Conservation (phyloP, 2,329 filamentous ascomycete species). For the Raffaelea arxii region DNA sequence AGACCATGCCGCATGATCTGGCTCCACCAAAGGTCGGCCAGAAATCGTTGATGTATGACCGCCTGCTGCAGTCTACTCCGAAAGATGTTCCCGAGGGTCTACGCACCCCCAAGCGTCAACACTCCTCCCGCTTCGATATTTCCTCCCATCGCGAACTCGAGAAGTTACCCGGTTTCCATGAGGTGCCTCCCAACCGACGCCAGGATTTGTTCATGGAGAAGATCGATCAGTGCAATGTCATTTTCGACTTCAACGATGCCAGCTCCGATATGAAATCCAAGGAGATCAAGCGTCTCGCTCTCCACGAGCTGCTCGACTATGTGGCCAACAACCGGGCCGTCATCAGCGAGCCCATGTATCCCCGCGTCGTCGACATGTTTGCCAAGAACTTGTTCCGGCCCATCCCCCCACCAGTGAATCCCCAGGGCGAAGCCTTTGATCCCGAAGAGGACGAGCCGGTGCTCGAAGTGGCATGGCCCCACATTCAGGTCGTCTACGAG, state of each 20-base stretch:
- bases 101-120: slow-evolving; percentile 89
- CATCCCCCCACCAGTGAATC: slow-evolving; percentile 93
- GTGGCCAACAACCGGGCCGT: slow-evolving; percentile 98
- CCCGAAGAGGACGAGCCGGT: slow-evolving; percentile 98
- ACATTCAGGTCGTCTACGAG: slow-evolving; percentile 98
- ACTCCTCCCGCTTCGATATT: slow-evolving; percentile 86
- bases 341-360: slow-evolving; percentile 98
- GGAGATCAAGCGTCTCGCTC: slow-evolving; percentile 93
- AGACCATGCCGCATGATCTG: slow-evolving; percentile 97
- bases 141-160: slow-evolving; percentile 94
- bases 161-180: slow-evolving; percentile 95
- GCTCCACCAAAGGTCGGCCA: slow-evolving; percentile 84
- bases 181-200: slow-evolving; percentile 86
- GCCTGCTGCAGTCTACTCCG: slow-evolving; percentile 86
- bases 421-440: slow-evolving; percentile 95
- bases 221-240: slow-evolving; percentile 99
- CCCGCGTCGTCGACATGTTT: slow-evolving; percentile 97
- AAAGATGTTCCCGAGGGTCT: slow-evolving; percentile 95
- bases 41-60: slow-evolving; percentile 82
- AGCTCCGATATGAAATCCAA: slow-evolving; percentile 99
- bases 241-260: slow-evolving; percentile 98
- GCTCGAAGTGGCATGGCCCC: slow-evolving; percentile 95
- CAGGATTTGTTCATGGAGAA: slow-evolving; percentile 99
- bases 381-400: slow-evolving; percentile 96
- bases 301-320: slow-evolving; percentile 95